Evolutionary conservation across 768 basidiomycete genomes (phyloP).

Genomic region (Daedaleopsis nitida): DNA sequence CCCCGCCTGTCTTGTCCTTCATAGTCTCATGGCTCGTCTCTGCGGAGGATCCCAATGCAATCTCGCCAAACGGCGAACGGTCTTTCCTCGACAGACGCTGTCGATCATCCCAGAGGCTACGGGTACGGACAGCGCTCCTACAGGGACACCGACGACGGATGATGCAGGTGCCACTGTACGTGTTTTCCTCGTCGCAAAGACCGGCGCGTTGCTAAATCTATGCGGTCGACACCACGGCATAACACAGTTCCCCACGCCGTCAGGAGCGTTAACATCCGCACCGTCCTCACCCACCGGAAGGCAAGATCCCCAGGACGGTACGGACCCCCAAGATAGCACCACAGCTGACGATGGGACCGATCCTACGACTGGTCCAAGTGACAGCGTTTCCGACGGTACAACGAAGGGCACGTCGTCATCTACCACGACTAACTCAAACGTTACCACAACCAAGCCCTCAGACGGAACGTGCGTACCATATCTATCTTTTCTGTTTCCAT

Average conservation of each 20-base stretch:
- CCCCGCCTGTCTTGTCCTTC: not conserved
- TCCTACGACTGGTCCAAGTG: no score
- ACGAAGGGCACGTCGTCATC: no score
- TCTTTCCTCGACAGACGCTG: slow-evolving; percentile 13
- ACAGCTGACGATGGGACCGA: no score
- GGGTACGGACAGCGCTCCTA: not conserved
- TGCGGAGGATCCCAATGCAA: not conserved
- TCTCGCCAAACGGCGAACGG: not conserved
- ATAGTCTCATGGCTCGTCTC: not conserved
- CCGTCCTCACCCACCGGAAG: slow-evolving; percentile 1
- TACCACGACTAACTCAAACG: no score
- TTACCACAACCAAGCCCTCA: no score
- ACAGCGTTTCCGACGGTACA: no score
- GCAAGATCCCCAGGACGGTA: not conserved
- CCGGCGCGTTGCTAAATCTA: not conserved
- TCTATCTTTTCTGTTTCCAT: no score
- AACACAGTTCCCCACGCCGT: not conserved
- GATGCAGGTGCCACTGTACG: not conserved
- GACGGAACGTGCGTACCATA: no score
- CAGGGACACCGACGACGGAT: not conserved
- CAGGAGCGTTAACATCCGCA: not conserved
- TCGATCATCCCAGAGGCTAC: slow-evolving; percentile 7
- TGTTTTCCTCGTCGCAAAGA: not conserved
- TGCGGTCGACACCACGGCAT: not conserved
- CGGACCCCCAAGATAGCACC: not conserved